Base-by-base conservation (phyloP, 225 moss, liverwort and hornwort genomes). In the Thuidium tamariscinum region DNA sequence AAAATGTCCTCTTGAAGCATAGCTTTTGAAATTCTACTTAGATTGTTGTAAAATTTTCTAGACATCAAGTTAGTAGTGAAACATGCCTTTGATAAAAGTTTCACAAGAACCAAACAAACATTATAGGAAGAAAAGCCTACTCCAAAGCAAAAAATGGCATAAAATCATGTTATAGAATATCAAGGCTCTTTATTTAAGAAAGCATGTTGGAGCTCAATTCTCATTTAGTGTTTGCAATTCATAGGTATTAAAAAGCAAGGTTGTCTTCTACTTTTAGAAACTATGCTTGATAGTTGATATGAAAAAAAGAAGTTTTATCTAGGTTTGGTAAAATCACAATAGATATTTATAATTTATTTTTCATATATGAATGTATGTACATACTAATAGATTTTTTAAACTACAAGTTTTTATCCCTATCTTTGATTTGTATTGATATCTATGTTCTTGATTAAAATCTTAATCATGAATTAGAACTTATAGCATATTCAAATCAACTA, bases 61-160 rank as follows among this genome's bases (percentile, higher is more conserved):
- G 1, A 11, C 36, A 66, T 66, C 20, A 67, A 37, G 22, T 37
- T 22, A 37, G 7, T 14, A 3, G 4, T 39, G 8, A 68, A 65
- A 41, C 2, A 23, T 2, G 12, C 13, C 14, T 67, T 13, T 68
- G 2, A 8, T 13, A 25, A 7, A 36, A 39, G 25, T 1, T 41
- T 39, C 14, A 68, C 7, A 39, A 25, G 13, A 14, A 39, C 2
- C 14, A 7, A 68, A 41, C 39, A 68, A 39, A 39, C 25, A 41
- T 39, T 39, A 39, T 8, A 23, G 4, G 0, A 7, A 0, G 0
- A 41, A 39, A 7, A 22, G 5, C 13, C 0, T 41, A 0, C 4
- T 0, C 4, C 4, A 13, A 23, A 39, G 4, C 13, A 0, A 8
- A 23, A 39, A 39, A 25, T 25, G 7, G 39, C 7, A 1, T 68